Evolutionary conservation across 2,329 filamentous ascomycete species (phyloP).

Genomic region (Penicillium rolfsii): DNA sequence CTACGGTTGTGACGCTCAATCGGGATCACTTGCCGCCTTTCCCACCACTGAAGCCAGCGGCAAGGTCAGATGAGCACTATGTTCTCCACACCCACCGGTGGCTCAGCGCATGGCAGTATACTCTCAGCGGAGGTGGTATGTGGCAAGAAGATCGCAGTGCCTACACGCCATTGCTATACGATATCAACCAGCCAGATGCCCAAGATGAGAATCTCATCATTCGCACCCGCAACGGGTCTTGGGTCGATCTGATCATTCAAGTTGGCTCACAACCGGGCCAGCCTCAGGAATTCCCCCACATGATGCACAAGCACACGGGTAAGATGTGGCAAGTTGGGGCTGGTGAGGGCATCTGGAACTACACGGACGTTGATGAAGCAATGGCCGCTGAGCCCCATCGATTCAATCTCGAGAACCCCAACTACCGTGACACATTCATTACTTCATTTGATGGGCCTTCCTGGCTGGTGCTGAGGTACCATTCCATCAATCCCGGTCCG

Average conservation of each 20-base stretch:
- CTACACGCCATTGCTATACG: conserved; percentile 15
- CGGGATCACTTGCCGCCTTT: conserved; percentile 17
- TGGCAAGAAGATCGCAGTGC: conserved; percentile 21
- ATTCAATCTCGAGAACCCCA: conserved; percentile 59
- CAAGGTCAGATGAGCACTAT: conserved; percentile 13
- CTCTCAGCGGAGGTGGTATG: conserved; percentile 16
- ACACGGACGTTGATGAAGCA: conserved; percentile 50
- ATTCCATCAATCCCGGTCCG: conserved; percentile 52
- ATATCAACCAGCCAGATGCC: conserved; percentile 12
- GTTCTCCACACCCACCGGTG: conserved; percentile 5
- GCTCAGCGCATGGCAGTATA: conserved; percentile 10
- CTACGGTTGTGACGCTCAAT: conserved; percentile 15
- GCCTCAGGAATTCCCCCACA: conserved; percentile 57
- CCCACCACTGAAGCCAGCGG: conserved; percentile 13
- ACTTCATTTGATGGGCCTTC: conserved; percentile 41
- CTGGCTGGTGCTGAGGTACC: conserved; percentile 54
- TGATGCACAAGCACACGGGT: conserved; percentile 67
- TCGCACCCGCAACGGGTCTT: conserved; percentile 52
- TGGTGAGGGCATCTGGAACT: conserved; percentile 55
- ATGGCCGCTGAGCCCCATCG: conserved; percentile 52
- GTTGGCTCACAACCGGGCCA: conserved; percentile 43
- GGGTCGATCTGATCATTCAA: conserved; percentile 54
- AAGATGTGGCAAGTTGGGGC: conserved; percentile 61
- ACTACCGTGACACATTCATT: conserved; percentile 55
- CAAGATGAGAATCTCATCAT: conserved; percentile 46